Evolutionary conservation across 495 filamentous ascomycete species (phyloP), one percentile per base, ranked within the genome.

Genomic region (Sporormia fimetaria): DNA sequence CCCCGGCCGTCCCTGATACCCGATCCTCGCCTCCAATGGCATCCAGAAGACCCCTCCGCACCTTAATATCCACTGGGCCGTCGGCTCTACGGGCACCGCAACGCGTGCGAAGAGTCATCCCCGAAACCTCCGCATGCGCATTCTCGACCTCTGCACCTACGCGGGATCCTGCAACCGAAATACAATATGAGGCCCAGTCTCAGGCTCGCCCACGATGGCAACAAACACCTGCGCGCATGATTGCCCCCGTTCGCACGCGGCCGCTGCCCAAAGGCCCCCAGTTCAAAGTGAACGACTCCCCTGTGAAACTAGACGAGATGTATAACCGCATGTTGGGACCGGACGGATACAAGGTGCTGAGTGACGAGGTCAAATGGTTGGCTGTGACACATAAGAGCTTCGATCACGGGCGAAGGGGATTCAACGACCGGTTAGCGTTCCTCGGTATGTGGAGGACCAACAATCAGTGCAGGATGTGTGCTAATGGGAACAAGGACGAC

Each of bases 381-480:
- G 87, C 88, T 8, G 74, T 99, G 42, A 99, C 90, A 26, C 90
- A 99, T 62, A 95, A 95, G 76, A 94, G 85, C 62, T 96, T 94
- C 60, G 90, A 96, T 63, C 85, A 95, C 52, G 90, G 86, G 33
- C 69, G 85, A 56, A 77, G 87, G 66, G 87, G 87, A 8, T 94
- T 82, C 66, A 99, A 96, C 60, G 87, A 94, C 45, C 76, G 87
- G 42, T 68, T 99, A 60, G 80, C 81, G n/a, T 87, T 81, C 48
- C 66, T 94, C 25, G 90, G 90, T 93, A 73, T 54, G 75, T 54
- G 10, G 1, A 18, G 12, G 6, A 2, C 20, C 22, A 26, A 17
- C 15, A 15, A 33, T 4, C 11, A 25, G 10, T 43, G 4, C 33
- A 6, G 9, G 10, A 8, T 17, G 33, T 28, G 24, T 40, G 29